Percentiles rank a stretch among this genome's conserved stretches.
These are phyloP conservation scores for Coemansia sp. DNA, from an alignment of 192 early-diverging fungal species.

Conservation along the genomic window DNA sequence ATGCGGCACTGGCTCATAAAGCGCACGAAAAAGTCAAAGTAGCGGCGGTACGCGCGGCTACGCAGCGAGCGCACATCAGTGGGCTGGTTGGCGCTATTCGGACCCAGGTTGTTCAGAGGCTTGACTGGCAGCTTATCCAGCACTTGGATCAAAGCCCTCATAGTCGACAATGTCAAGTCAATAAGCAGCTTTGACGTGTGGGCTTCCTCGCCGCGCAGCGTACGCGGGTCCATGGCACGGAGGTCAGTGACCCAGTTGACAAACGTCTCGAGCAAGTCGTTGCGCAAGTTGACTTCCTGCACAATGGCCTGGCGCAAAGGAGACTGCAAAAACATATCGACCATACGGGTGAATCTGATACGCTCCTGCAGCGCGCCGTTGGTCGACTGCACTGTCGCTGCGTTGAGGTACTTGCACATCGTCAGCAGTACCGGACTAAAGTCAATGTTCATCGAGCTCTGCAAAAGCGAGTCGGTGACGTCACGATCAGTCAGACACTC, in stretches of 20 bases:
- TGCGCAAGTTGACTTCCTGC: conserved; percentile 56
- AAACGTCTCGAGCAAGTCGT: conserved; percentile 55
- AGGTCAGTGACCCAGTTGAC: conserved; percentile 58
- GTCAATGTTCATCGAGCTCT: conserved; percentile 52
- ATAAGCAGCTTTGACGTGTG: conserved; percentile 48
- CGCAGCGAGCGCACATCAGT: conserved; percentile 50
- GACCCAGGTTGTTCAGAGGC: conserved; percentile 34
- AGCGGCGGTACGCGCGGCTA: conserved; percentile 50
- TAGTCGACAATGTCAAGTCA: conserved; percentile 46
- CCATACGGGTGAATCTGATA: conserved; percentile 48
- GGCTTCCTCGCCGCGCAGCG: conserved; percentile 43
- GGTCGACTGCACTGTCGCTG: conserved; percentile 31
- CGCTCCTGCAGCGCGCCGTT: conserved; percentile 52
- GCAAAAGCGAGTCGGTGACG: conserved; percentile 42
- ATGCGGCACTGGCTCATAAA: conserved; percentile 60
- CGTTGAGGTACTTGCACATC: conserved; percentile 55
- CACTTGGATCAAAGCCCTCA: conserved; percentile 49
- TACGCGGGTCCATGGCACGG: conserved; percentile 56
- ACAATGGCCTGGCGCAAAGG: conserved; percentile 51
- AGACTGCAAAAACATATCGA: conserved; percentile 52
- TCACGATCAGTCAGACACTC: conserved; percentile 52
- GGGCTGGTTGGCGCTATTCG: conserved; percentile 25
- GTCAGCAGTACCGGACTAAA: conserved; percentile 51
- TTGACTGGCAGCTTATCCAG: conserved; percentile 56
- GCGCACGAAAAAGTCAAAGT: conserved; percentile 60